Conservation (phyloP, 371 early-diverging fungal species). For the Batrachochytrium dendrobatidis region DNA sequence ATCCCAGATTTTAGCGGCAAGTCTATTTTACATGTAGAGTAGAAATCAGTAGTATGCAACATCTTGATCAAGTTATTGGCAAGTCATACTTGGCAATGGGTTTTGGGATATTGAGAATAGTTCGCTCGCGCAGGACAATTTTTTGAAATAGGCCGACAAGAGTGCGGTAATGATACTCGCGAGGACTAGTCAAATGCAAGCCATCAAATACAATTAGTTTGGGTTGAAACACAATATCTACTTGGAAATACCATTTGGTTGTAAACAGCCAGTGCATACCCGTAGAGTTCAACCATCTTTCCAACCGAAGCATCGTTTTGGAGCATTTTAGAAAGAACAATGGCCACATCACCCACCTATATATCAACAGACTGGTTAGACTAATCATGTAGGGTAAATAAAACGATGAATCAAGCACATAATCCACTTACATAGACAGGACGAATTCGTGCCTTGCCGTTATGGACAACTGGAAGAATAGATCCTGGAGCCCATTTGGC, state of each 20-base stretch:
- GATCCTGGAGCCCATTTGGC: constrained; percentile 47
- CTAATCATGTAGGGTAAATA: constrained; percentile 2
- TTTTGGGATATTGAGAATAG: constrained; percentile 61
- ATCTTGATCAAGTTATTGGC: constrained; percentile 15
- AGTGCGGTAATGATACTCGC: constrained; percentile 63
- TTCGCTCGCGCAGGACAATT: constrained; percentile 53
- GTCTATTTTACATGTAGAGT: constrained; percentile 8
- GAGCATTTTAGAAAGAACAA: constrained; percentile 67
- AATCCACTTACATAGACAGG: constrained; percentile 65
- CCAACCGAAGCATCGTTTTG: constrained; percentile 67
- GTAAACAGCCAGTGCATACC: constrained; percentile 34
- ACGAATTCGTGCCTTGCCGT: constrained; percentile 61
- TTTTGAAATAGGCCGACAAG: constrained; percentile 71
- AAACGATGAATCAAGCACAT: background rate
- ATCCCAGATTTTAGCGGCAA: constrained; percentile 20
- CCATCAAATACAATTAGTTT: background rate
- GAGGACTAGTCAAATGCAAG: constrained; percentile 37
- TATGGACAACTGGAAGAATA: constrained; percentile 56
- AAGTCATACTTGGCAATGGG: constrained; percentile 53
- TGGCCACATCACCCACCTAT: constrained; percentile 81
- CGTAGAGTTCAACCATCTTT: constrained; percentile 84
- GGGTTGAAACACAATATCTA: constrained; percentile 1
- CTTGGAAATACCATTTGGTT: background rate
- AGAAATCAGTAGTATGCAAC: constrained; percentile 7
- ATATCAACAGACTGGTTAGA: background rate